Base-by-base conservation (phyloP, 2,329 filamentous ascomycete species). In the Dactylellina cionopaga region DNA sequence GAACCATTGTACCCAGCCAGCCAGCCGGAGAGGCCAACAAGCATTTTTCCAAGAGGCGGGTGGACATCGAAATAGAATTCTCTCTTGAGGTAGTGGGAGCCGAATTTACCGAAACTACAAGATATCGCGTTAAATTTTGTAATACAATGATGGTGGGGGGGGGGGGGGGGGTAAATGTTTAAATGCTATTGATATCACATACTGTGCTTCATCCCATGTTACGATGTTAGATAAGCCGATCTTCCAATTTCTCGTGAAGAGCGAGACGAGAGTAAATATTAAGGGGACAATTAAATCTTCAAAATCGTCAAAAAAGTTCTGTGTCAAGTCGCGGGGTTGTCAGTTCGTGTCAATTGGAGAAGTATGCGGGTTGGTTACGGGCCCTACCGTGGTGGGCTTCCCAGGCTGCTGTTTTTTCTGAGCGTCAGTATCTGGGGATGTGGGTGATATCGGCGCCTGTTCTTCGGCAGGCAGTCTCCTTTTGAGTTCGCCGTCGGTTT, bases 1-100 rank as follows among this genome's bases (percentile, higher is more conserved):
- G 94, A 96, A 68, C 95, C 95, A 84, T 99, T 99, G 85, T 99
- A 99, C 76, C 94, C 94, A 76, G 94, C 96, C 74, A 99, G 86
- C 79, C 96, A 96, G 80, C 95, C 95, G 5, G 95, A 98, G 55
- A 99, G 86, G 74, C 95, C 95, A 77, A 99, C 94, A 64, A 99
- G 88, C 88, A 99, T 98, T 85, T 99, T 99, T 80, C 95, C 95
- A 74, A 99, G 88, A 60, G 95, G 95, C 75, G 95, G 95, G 81
- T 96, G 92, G 68, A 96, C 90, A 85, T 96, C 92, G 83, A 99
- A 99, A 86, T 99, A 99, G 85, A 98, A 97, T 82, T 99, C 95
- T 81, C 94, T 92, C 82, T 99, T 97, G 80, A 99, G 89, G 82
- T 99, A 99, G 83, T 99, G 94, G 78, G 94, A 98, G 75, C 95